Percentiles rank a stretch among this genome's conserved stretches.
These are phyloP conservation scores for Heterobasidion annosum DNA, from an alignment of 1,284 basidiomycete species.

Conservation along the genomic window DNA sequence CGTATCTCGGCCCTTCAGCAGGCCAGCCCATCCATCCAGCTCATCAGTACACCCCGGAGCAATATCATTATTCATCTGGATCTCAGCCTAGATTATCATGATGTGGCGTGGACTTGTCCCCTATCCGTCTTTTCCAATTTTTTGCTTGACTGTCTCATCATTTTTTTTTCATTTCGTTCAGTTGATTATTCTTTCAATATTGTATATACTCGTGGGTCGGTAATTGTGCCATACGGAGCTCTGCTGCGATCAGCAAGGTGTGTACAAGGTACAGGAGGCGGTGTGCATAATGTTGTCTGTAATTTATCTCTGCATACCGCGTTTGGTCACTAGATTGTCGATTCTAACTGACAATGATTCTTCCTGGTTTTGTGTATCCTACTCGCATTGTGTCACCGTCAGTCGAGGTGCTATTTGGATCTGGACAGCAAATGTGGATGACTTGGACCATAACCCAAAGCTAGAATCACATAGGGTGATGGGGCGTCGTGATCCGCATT, in stretches of 20 bases:
- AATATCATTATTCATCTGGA: conserved; percentile 7
- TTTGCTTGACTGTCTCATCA: neutral
- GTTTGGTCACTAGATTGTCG: too few species aligned
- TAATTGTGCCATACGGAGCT: neutral
- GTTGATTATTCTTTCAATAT: neutral
- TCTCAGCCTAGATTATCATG: conserved; percentile 4
- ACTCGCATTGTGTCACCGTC: too few species aligned
- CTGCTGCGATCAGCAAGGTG: neutral
- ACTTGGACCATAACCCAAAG: too few species aligned
- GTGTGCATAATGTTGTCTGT: conserved; percentile 1
- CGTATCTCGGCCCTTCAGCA: neutral
- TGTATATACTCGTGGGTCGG: neutral
- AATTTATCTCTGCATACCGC: neutral
- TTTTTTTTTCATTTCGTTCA: neutral
- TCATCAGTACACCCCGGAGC: conserved; percentile 1
- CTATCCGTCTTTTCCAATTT: neutral
- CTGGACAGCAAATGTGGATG: too few species aligned
- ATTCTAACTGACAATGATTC: too few species aligned
- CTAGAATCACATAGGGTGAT: too few species aligned
- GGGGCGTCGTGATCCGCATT: neutral
- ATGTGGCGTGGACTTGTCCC: conserved; percentile 2
- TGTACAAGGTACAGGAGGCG: neutral
- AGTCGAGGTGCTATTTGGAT: too few species aligned
- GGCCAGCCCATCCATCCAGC: neutral
- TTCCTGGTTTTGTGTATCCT: too few species aligned